These are phyloP conservation scores for Neonectria neomacrospora DNA, from an alignment of 2,329 filamentous ascomycete genomes.

Conservation along the genomic window DNA sequence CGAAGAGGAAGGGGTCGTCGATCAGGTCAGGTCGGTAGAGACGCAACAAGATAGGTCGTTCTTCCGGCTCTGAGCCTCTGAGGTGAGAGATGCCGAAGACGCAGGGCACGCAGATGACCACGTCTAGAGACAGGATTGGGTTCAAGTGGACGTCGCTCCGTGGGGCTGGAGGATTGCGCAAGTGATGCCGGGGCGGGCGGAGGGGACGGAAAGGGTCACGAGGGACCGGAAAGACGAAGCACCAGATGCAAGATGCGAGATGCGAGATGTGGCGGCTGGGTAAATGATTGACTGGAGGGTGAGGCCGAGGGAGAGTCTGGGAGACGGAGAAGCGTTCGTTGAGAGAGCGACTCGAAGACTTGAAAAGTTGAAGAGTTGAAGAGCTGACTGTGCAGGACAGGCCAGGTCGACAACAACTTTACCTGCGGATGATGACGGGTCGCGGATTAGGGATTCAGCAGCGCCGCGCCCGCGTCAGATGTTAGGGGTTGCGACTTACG, in stretches of 20 bases:
- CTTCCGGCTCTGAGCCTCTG: background rate
- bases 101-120: slow-evolving; percentile 25
- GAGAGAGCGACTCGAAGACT: slow-evolving; percentile 16
- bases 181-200: slow-evolving; percentile 21
- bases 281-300: slow-evolving; percentile 41
- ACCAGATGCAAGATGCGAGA: slow-evolving; percentile 8
- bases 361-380: slow-evolving; percentile 16
- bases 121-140: slow-evolving; percentile 23
- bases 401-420: slow-evolving; percentile 19
- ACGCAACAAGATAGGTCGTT: slow-evolving; percentile 5
- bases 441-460: slow-evolving; percentile 26
- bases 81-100: background rate
- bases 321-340: slow-evolving; percentile 5
- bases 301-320: slow-evolving; percentile 22
- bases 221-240: slow-evolving; percentile 30
- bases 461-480: slow-evolving; percentile 21
- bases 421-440: slow-evolving; percentile 19
- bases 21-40: slow-evolving; percentile 1
- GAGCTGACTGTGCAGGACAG: slow-evolving; percentile 8
- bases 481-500: slow-evolving; percentile 19
- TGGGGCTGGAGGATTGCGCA: slow-evolving; percentile 24
- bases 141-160: slow-evolving; percentile 19
- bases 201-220: slow-evolving; percentile 34
- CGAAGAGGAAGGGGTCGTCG: slow-evolving; percentile 1
- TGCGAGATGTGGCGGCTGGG: slow-evolving; percentile 25